Base-by-base conservation (phyloP, 1,284 basidiomycete genomes). In the Apiotrichum gracile region DNA sequence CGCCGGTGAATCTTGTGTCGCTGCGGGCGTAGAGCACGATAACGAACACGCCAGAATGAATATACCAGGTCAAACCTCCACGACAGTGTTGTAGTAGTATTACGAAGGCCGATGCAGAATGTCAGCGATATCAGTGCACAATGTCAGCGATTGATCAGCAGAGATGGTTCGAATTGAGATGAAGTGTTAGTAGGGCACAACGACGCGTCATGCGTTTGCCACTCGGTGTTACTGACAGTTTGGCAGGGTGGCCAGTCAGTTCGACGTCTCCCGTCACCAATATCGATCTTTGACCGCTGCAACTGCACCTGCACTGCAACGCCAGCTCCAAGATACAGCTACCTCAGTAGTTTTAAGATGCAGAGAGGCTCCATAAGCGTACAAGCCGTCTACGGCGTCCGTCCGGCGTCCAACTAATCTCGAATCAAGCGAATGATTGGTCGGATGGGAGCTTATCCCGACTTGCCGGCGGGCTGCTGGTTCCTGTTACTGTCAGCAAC, bases 381-480 rank as follows among this genome's bases (percentile, higher is more conserved):
- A 59, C 57, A 59, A 59, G 52, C 53, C 57, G 57, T 59, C 57
- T 59, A 59, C 54, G 47, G 50, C 47, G 43, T 50, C 43, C 55
- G 38, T 47, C 46, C 34, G 21, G 34, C 46, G 46, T 47, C 46
- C 46, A 47, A 47, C 34, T 47, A n/a, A 46, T 47, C 38, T 56
- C 50, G 46, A 49, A 21, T 38, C 37, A 12, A 17, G 34, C 35
- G 37, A 47, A 47, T 41, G 35, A 44, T 40, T 39, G 39, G 44
- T 40, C 40, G 35, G 42, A 26, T n/a, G 49, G 56, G 47, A 43
- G 64, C 54, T 67, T 73, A 74, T 52, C 72, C 72, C 49, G 72
- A 74, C 67, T 74, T 74, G 61, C 72, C 72, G 44, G 69, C 68
- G 60, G 72, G 70, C 62, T 74, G 72, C 55, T 63, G 63, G 72